phyloP scores from a whole-genome alignment of 306 rosid species.

The Oemleria cerasiformis region DNA sequence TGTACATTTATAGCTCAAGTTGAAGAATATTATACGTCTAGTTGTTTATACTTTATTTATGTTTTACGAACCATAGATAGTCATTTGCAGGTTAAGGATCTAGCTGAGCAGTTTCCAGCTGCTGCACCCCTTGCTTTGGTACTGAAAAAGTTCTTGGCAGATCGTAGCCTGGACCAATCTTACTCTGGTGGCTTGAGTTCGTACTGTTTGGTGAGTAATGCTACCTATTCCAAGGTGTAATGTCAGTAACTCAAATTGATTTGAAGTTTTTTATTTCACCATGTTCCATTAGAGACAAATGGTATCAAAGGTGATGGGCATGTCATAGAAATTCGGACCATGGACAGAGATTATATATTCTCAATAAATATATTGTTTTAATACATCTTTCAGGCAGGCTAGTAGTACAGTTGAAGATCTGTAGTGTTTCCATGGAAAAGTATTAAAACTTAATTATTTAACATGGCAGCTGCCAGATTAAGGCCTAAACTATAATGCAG shows the following conservation, averaged over 20 bases:
- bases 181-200: constrained; percentile 99
- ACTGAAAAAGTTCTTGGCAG: constrained; percentile 86
- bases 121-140: constrained; percentile 91
- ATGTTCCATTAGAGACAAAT: not conserved
- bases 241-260: not conserved
- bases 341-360: not conserved
- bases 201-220: constrained; percentile 80
- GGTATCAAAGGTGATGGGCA: constrained; percentile 2
- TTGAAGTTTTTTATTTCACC: not conserved
- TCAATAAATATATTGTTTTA: not conserved
- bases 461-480: not conserved
- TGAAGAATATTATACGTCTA: not conserved
- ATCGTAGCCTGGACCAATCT: constrained; percentile 94
- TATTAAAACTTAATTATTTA: not conserved
- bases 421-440: not conserved
- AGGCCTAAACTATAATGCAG: not conserved
- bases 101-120: constrained; percentile 92
- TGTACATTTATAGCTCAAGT: constrained; percentile 3
- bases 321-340: not conserved
- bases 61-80: not conserved
- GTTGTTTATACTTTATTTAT: not conserved
- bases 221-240: constrained; percentile 1
- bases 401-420: not conserved
- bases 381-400: not conserved
- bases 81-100: constrained; percentile 63